Evolutionary conservation across 1,284 basidiomycete species (phyloP), one percentile per base, ranked within the genome.

Genomic region (Pisolithus thermaeus): DNA sequence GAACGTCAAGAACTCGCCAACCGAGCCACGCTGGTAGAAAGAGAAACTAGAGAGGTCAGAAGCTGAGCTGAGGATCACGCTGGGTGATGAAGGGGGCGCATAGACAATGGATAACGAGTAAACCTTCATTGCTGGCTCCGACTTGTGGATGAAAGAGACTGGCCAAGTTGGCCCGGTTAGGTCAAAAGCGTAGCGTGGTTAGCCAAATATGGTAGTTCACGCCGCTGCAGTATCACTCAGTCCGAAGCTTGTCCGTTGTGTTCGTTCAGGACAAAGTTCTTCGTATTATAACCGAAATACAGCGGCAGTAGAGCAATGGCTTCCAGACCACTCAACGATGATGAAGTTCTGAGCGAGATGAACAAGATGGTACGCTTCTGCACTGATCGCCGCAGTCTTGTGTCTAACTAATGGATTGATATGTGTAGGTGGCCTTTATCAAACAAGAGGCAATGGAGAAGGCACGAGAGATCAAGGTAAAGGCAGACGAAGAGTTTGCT

Each of bases 381-480:
- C 3, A 23, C 30, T 4, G 20, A 40, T 46, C 16, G 18, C 27
- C 36, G n/a, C 49, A 38, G 23, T 52, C 25, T n/a, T n/a, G 41
- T 25, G 39, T 47, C 58, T 50, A 51, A 53, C 51, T 30, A 52
- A 20, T 43, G 48, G 14, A 16, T 38, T 47, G 39, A 37, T 51
- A 40, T 47, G 28, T 55, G 25, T 66, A 95, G 92, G 91, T 96
- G 48, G 86, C 91, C 53, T 97, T 96, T 77, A 97, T 97, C 79
- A 93, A 90, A 71, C 94, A 97, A 70, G 94, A 97, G 71, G 94
- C 94, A 3, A 73, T 90, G 59, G 95, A 97, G 75, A 97, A 97
- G 72, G 93, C 92, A 1, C 78, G 95, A n/a, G 94, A 97, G 74
- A 92, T 97, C 60, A 88, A 81, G 60, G 91, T 97, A 56, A 97